Conservation (phyloP, 352 stramenopile genomes). For the Blastocystis sp. region DNA sequence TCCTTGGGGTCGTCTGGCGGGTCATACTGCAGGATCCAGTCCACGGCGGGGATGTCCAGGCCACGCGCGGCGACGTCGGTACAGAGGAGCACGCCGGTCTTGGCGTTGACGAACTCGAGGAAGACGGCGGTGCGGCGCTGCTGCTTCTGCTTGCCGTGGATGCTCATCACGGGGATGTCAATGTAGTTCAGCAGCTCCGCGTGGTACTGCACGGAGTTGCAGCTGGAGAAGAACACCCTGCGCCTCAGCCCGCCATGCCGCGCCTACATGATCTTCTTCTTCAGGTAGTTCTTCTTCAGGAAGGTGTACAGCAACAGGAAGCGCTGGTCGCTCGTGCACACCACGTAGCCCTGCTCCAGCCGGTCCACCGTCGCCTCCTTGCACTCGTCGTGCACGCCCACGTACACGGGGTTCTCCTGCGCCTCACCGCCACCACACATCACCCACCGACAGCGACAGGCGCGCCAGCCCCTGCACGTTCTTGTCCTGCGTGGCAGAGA, state of each 20-base stretch:
- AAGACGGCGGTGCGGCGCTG: slow-evolving; percentile 97
- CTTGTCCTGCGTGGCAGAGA: slow-evolving; percentile 95
- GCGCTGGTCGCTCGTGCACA: slow-evolving; percentile 91
- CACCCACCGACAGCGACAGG: slow-evolving; percentile 73
- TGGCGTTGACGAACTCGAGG: slow-evolving; percentile 96
- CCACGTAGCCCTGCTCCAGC: slow-evolving; percentile 95
- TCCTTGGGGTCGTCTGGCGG: slow-evolving; percentile 91
- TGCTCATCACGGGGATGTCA: slow-evolving; percentile 95
- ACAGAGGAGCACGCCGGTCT: slow-evolving; percentile 92
- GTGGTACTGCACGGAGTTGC: slow-evolving; percentile 96
- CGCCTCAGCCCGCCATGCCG: neutral
- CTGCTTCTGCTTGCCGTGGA: slow-evolving; percentile 98
- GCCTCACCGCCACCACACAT: slow-evolving; percentile 78
- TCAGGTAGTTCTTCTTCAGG: slow-evolving; percentile 97
- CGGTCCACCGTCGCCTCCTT: slow-evolving; percentile 86
- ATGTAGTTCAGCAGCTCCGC: slow-evolving; percentile 98
- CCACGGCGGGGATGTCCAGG: slow-evolving; percentile 92
- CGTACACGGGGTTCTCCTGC: slow-evolving; percentile 91
- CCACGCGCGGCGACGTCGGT: slow-evolving; percentile 74
- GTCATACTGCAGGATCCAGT: slow-evolving; percentile 99
- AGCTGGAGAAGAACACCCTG: slow-evolving; percentile 82
- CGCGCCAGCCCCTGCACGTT: slow-evolving; percentile 93
- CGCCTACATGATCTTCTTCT: slow-evolving; percentile 87
- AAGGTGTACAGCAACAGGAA: slow-evolving; percentile 98
- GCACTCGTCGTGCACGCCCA: slow-evolving; percentile 88